Percentiles rank a stretch among this genome's conserved stretches.
These are phyloP conservation scores for Neurospora tetraspora DNA, from an alignment of 495 filamentous ascomycete genomes.

Conservation along the genomic window DNA sequence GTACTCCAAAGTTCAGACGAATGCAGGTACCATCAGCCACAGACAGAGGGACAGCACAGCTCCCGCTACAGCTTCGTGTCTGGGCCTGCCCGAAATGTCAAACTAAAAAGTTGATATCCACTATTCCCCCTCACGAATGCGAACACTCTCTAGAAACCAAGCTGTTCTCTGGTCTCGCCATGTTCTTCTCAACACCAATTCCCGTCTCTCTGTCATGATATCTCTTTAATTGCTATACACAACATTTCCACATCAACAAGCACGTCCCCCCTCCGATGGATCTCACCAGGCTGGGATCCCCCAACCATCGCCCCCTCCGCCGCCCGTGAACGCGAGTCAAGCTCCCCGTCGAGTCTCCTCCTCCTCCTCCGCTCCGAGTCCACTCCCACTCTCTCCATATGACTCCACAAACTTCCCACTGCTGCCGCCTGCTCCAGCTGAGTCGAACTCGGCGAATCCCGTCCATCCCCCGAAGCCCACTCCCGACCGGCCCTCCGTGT, in stretches of 20 bases:
- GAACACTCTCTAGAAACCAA: no score
- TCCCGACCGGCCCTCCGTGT: neutral
- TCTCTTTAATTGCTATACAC: neutral
- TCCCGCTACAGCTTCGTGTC: neutral
- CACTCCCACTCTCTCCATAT: no score
- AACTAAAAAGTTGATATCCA: neutral
- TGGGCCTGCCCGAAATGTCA: neutral
- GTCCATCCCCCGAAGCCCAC: neutral
- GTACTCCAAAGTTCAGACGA: neutral
- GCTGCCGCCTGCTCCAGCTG: conserved; percentile 30
- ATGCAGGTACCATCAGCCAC: neutral
- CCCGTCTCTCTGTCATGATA: neutral
- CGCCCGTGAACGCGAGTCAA: neutral
- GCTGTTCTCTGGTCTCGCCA: neutral
- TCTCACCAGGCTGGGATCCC: neutral
- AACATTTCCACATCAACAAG: neutral
- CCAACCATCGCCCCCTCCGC: neutral
- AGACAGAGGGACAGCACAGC: neutral
- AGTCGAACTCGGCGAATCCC: neutral
- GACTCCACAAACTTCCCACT: conserved; percentile 29
- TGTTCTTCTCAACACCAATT: neutral
- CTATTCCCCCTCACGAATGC: neutral
- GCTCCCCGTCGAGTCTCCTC: neutral
- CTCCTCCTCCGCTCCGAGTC: neutral
- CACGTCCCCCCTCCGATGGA: neutral